Evolutionary conservation across 768 basidiomycete genomes (phyloP).

Genomic region (Suillus discolor): DNA sequence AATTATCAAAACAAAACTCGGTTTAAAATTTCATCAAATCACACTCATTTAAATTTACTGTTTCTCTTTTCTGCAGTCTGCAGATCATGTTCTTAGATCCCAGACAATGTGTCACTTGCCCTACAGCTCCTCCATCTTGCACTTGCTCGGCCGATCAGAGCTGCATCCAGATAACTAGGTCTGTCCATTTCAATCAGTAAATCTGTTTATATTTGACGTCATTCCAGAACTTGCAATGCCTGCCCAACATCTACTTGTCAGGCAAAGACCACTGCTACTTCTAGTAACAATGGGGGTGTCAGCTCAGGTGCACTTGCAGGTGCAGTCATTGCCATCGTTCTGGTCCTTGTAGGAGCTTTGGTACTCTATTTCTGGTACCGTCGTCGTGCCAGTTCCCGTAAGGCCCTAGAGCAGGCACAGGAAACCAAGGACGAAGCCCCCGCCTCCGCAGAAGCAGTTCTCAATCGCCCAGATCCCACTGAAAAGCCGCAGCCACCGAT

Average conservation of each 20-base stretch:
- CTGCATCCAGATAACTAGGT: slow-evolving; percentile 67
- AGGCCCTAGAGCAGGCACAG: slow-evolving; percentile 27
- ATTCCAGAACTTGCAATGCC: slow-evolving; percentile 54
- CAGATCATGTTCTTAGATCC: slow-evolving; percentile 39
- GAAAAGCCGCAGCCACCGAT: slow-evolving; percentile 52
- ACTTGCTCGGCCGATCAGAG: slow-evolving; percentile 55
- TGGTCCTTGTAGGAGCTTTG: slow-evolving; percentile 57
- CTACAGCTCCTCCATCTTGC: slow-evolving; percentile 49
- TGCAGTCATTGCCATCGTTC: slow-evolving; percentile 64
- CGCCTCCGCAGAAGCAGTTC: slow-evolving; percentile 74
- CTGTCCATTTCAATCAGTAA: slow-evolving; percentile 20
- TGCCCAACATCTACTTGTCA: slow-evolving; percentile 61
- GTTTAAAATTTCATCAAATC: slow-evolving; percentile 23
- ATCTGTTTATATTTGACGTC: slow-evolving; percentile 8
- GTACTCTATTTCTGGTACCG: slow-evolving; percentile 66
- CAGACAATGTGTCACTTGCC: slow-evolving; percentile 56
- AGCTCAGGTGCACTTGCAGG: slow-evolving; percentile 77
- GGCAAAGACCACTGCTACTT: slow-evolving; percentile 22
- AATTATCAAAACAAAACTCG: slow-evolving; percentile 18
- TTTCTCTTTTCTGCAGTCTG: slow-evolving; percentile 19
- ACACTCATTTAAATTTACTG: slow-evolving; percentile 35
- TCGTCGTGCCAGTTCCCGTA: slow-evolving; percentile 50
- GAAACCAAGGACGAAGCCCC: slow-evolving; percentile 63
- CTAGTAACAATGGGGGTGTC: slow-evolving; percentile 36
- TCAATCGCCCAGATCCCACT: slow-evolving; percentile 80